A percentile compares a stretch with the other conserved stretches of the same genome.
Conservation (phyloP, 768 basidiomycete genomes). For the Lactarius sp. region DNA sequence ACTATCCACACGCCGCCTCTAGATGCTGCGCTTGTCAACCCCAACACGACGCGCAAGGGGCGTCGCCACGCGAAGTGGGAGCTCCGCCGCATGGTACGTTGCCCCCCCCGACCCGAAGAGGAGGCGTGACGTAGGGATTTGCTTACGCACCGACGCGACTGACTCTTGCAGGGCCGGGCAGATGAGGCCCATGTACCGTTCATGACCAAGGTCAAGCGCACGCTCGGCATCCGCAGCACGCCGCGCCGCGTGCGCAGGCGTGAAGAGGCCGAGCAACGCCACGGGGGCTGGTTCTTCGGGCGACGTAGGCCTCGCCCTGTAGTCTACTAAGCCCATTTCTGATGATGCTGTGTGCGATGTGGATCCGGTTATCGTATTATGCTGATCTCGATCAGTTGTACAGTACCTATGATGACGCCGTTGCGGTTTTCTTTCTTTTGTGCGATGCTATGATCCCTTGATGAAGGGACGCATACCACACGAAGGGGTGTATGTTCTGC, state of each 20-base stretch:
- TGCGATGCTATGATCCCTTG: not conserved
- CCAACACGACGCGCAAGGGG: constrained; percentile 44
- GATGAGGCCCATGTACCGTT: constrained; percentile 42
- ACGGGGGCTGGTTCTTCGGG: not conserved
- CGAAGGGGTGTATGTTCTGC: not conserved
- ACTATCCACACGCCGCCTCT: not conserved
- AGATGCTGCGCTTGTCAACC: constrained; percentile 49
- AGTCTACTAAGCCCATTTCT: not conserved
- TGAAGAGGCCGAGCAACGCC: not conserved
- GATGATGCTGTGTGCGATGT: not conserved
- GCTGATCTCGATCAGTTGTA: not conserved
- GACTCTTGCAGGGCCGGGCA: constrained; percentile 37
- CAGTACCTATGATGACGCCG: not conserved
- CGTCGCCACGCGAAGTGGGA: constrained; percentile 45
- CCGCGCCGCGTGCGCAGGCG: constrained; percentile 31
- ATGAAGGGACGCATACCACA: constrained; percentile 1
- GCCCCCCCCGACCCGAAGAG: not conserved
- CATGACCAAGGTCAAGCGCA: constrained; percentile 48
- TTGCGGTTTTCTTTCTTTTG: not conserved
- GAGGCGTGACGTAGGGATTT: not conserved
- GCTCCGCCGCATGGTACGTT: constrained; percentile 42
- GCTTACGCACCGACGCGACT: not conserved
- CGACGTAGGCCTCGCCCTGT: not conserved
- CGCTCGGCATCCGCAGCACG: constrained; percentile 47
- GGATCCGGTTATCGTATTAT: not conserved